A percentile compares a stretch with the other conserved stretches of the same genome.
These are phyloP conservation scores for Xylogone sp. DNA, from an alignment of 2,329 filamentous ascomycete species.

Conservation along the genomic window DNA sequence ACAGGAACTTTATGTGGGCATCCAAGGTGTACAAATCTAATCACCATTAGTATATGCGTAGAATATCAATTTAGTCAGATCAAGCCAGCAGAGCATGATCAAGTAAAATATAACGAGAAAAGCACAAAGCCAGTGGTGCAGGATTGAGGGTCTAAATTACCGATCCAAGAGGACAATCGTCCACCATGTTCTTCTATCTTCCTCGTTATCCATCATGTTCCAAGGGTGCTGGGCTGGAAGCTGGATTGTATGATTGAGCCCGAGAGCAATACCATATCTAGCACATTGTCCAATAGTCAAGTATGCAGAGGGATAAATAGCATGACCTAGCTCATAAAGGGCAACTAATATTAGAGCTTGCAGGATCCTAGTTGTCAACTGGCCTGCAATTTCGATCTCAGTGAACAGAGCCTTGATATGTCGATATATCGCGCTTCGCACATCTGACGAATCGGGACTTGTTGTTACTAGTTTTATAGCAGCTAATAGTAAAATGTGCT, in stretches of 20 bases:
- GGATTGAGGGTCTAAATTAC: no score
- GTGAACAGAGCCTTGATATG: not conserved
- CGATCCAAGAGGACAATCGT: constrained; percentile 5
- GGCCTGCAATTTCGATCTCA: not conserved
- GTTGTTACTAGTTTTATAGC: not conserved
- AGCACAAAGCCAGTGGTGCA: no score
- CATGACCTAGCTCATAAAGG: not conserved
- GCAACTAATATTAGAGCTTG: not conserved
- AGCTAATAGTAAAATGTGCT: not conserved
- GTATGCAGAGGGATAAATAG: not conserved
- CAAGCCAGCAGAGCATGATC: no score
- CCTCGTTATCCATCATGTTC: not conserved
- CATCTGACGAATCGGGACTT: not conserved
- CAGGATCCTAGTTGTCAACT: not conserved
- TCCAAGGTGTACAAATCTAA: no score
- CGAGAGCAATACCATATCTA: not conserved
- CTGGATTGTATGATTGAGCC: not conserved
- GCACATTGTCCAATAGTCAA: not conserved
- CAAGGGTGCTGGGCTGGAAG: not conserved
- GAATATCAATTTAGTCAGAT: no score
- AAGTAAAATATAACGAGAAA: no score
- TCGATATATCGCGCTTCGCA: not conserved
- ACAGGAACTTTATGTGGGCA: no score
- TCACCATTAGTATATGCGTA: no score
- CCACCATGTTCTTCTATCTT: constrained; percentile 6